These are phyloP conservation scores for Carpinus viminea DNA, from an alignment of 306 rosid genomes.

Conservation along the genomic window DNA sequence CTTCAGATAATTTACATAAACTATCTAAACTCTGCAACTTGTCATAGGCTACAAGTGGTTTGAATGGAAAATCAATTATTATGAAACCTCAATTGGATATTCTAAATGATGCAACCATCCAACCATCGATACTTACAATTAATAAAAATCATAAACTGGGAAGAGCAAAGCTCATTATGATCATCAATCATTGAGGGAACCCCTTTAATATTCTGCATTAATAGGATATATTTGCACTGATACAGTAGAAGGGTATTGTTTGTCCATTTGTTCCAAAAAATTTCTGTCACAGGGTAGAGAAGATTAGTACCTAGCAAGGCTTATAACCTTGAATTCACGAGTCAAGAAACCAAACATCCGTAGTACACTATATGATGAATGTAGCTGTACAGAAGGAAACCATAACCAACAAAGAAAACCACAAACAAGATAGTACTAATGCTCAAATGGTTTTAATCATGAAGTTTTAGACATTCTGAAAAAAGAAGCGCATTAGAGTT, in stretches of 20 bases:
- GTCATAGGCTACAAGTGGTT: neutral
- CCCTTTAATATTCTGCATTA: no score
- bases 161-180: no score
- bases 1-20: conserved; percentile 7
- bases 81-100: neutral
- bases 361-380: neutral
- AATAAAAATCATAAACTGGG: no score
- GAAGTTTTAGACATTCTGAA: neutral
- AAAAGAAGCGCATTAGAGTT: neutral
- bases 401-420: neutral
- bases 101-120: neutral
- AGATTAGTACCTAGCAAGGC: no score
- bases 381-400: neutral
- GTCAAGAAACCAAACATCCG: neutral
- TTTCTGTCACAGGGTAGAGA: no score
- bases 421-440: neutral
- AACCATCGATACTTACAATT: neutral
- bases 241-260: no score
- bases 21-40: neutral
- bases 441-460: neutral
- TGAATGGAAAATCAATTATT: neutral
- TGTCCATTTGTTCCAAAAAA: no score
- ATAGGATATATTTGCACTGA: no score
- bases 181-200: no score
- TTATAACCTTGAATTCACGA: no score